Evolutionary conservation across 2,329 filamentous ascomycete genomes (phyloP).

Genomic region (Aspergillus japonicus): DNA sequence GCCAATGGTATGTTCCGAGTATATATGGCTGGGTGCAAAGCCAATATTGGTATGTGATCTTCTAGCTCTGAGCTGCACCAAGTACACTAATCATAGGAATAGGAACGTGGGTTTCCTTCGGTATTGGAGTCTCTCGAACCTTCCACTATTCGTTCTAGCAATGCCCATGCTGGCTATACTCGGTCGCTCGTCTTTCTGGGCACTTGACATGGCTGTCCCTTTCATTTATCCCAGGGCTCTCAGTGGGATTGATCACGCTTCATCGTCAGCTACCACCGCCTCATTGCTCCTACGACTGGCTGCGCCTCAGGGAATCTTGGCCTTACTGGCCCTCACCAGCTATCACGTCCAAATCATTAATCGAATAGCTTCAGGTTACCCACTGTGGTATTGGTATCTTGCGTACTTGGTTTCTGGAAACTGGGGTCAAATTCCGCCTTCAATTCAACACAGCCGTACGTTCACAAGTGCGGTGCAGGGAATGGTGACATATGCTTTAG

Average conservation of each 20-base stretch:
- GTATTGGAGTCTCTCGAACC: constrained; percentile 86
- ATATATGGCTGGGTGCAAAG: constrained; percentile 89
- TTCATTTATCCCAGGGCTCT: constrained; percentile 24
- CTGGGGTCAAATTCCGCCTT: constrained; percentile 12
- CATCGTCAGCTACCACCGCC: constrained; percentile 21
- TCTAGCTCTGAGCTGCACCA: background rate
- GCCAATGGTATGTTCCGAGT: constrained; percentile 68
- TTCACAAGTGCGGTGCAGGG: constrained; percentile 55
- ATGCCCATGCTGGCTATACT: constrained; percentile 72
- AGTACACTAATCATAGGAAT: constrained; percentile 17
- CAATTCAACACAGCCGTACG: constrained; percentile 17
- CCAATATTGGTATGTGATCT: constrained; percentile 74
- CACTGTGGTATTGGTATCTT: constrained; percentile 84
- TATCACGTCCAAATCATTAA: constrained; percentile 96
- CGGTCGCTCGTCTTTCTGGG: constrained; percentile 58
- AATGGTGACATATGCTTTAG: constrained; percentile 76
- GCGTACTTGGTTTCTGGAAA: constrained; percentile 46
- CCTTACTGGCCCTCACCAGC: constrained; percentile 67
- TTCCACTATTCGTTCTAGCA: constrained; percentile 84
- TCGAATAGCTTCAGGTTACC: constrained; percentile 81
- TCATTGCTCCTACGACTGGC: constrained; percentile 58
- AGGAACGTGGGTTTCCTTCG: constrained; percentile 85
- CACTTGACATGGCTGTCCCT: constrained; percentile 29
- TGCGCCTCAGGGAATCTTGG: constrained; percentile 69
- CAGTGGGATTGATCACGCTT: constrained; percentile 10